These are phyloP conservation scores for Neofusicoccum laricinum DNA, from an alignment of 2,329 filamentous ascomycete genomes.

Conservation along the genomic window DNA sequence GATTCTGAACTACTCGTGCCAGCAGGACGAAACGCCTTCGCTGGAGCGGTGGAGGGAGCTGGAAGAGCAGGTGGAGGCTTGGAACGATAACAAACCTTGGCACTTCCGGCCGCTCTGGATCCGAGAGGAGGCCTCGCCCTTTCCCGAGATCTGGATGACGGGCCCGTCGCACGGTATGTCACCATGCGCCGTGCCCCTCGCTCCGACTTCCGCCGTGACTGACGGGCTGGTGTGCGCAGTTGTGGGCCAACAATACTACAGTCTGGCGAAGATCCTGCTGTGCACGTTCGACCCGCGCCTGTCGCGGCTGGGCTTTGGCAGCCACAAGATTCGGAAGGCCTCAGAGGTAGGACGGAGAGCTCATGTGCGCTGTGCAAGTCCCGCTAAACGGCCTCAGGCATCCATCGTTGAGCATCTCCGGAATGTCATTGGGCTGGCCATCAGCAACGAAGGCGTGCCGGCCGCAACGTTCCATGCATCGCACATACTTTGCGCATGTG, in stretches of 20 bases:
- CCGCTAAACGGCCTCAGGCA: not conserved
- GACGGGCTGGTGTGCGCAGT: not conserved
- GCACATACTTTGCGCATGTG: conserved; percentile 14
- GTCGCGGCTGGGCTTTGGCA: conserved; percentile 2
- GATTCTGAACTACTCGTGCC: conserved; percentile 26
- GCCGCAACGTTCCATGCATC: conserved; percentile 13
- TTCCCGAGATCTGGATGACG: conserved; percentile 15
- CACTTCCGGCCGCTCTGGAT: conserved; percentile 24
- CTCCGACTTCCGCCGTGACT: not conserved
- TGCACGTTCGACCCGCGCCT: conserved; percentile 10
- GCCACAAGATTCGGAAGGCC: conserved; percentile 4
- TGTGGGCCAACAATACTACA: conserved; percentile 14
- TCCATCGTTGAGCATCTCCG: conserved; percentile 1
- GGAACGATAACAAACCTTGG: conserved; percentile 32
- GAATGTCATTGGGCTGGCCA: conserved; percentile 1
- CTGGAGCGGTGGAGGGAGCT: conserved; percentile 29
- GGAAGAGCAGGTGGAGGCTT: conserved; percentile 30
- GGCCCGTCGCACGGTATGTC: conserved; percentile 7
- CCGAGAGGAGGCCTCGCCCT: conserved; percentile 1
- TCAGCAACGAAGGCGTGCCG: not conserved
- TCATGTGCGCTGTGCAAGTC: too few relatives aligned
- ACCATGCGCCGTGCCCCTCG: not conserved
- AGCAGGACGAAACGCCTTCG: conserved; percentile 23
- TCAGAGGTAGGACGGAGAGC: not conserved
- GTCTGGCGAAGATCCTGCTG: conserved; percentile 1